Percentiles rank a stretch among this genome's conserved stretches.
These are phyloP conservation scores for Ustilago cynodontis DNA, from an alignment of 1,284 basidiomycete genomes.

Conservation along the genomic window DNA sequence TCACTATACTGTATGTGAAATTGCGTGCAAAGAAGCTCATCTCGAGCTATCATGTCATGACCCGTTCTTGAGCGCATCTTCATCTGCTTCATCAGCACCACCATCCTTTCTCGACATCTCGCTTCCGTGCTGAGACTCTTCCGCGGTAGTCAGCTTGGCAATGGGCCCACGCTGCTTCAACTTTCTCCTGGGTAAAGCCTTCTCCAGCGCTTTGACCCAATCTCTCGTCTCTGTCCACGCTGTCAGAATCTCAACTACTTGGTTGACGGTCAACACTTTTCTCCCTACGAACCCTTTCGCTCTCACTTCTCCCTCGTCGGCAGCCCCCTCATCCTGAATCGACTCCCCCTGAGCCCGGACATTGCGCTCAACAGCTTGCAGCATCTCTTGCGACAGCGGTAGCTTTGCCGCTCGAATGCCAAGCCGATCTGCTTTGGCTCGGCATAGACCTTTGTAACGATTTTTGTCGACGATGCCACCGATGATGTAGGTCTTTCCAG, in stretches of 20 bases:
- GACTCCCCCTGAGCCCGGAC: slow-evolving; percentile 35
- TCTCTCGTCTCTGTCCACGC: slow-evolving; percentile 77
- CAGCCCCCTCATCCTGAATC: slow-evolving; percentile 10
- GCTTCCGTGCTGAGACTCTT: background rate
- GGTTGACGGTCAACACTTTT: slow-evolving; percentile 97
- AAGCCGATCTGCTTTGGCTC: slow-evolving; percentile 82
- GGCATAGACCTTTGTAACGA: slow-evolving; percentile 88
- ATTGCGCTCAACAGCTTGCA: slow-evolving; percentile 71
- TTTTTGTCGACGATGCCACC: slow-evolving; percentile 97
- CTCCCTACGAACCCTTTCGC: slow-evolving; percentile 69
- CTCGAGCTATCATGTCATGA: slow-evolving; percentile 5
- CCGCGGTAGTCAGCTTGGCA: background rate
- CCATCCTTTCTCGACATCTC: background rate
- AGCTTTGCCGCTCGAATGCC: slow-evolving; percentile 87
- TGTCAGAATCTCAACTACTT: slow-evolving; percentile 89
- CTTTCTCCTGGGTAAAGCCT: slow-evolving; percentile 39
- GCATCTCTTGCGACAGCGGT: slow-evolving; percentile 79
- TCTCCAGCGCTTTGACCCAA: slow-evolving; percentile 72
- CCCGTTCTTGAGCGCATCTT: slow-evolving; percentile 16
- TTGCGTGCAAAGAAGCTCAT: background rate
- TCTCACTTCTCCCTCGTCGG: slow-evolving; percentile 1
- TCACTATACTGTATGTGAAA: background rate
- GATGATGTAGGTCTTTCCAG: slow-evolving; percentile 91
- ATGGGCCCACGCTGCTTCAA: slow-evolving; percentile 30
- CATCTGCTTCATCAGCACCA: slow-evolving; percentile 9